Evolutionary conservation across 2,329 filamentous ascomycete species (phyloP).

Genomic region (Trichoderma semiorbis): DNA sequence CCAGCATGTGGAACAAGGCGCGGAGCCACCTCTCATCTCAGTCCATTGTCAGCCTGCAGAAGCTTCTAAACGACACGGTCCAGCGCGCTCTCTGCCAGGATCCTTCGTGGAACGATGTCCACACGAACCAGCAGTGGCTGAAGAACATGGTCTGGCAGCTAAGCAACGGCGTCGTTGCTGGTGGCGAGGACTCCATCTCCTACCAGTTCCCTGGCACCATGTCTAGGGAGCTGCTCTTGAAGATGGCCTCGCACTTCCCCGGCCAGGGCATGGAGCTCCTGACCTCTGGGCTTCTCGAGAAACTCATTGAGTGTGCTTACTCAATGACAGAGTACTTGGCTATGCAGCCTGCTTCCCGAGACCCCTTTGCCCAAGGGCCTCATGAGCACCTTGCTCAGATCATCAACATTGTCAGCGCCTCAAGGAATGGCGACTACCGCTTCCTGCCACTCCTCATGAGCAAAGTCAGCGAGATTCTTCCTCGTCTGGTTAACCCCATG

Average conservation of each 20-base stretch:
- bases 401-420: conserved; percentile 61
- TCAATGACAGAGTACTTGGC: conserved; percentile 71
- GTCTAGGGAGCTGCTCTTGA: conserved; percentile 58
- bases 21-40: conserved; percentile 53
- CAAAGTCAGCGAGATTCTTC: conserved; percentile 71
- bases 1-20: conserved; percentile 65
- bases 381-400: conserved; percentile 71
- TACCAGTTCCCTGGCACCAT: conserved; percentile 63
- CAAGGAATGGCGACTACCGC: conserved; percentile 72
- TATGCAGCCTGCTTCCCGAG: conserved; percentile 56
- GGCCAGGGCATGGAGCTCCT: conserved; percentile 71
- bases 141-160: conserved; percentile 63
- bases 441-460: conserved; percentile 73
- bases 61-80: conserved; percentile 56
- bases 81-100: conserved; percentile 52
- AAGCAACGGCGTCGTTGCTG: conserved; percentile 47
- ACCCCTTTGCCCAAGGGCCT: conserved; percentile 63
- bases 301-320: conserved; percentile 73
- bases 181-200: conserved; percentile 52
- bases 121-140: conserved; percentile 62
- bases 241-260: conserved; percentile 68
- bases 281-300: conserved; percentile 72
- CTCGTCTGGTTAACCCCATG: conserved; percentile 58
- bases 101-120: conserved; percentile 52
- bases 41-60: conserved; percentile 57